These are phyloP conservation scores for Alopecurus myosuroides DNA, from an alignment of 176 grass and related monocot genomes.

Conservation along the genomic window DNA sequence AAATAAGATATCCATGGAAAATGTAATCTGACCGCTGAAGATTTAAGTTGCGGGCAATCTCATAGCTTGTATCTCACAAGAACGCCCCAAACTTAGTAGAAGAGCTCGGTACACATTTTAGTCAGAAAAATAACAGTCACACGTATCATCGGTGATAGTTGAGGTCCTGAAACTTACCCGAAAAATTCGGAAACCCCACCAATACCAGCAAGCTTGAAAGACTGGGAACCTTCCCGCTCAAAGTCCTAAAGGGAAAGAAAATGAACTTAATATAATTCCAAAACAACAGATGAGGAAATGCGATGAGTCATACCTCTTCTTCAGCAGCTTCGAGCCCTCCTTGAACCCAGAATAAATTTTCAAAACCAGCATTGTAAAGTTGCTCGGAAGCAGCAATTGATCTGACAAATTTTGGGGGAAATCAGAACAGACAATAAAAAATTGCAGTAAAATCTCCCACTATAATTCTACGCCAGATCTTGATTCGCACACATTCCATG, in stretches of 20 bases:
- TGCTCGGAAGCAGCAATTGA: conserved; percentile 90
- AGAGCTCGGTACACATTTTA: not conserved
- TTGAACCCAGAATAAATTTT: conserved; percentile 97
- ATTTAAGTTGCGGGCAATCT: not conserved
- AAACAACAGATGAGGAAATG: not conserved
- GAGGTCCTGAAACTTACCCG: conserved; percentile 39
- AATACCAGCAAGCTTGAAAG: conserved; percentile 90
- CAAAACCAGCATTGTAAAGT: conserved; percentile 78
- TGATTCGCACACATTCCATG: not conserved
- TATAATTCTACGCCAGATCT: not conserved
- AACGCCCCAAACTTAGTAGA: not conserved
- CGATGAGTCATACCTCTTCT: conserved; percentile 63
- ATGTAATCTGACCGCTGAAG: not conserved
- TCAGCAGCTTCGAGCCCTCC: conserved; percentile 91
- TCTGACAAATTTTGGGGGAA: conserved; percentile 27
- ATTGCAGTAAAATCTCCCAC: not conserved
- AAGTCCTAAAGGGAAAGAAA: conserved; percentile 65
- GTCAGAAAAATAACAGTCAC: not conserved
- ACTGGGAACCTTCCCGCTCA: conserved; percentile 70
- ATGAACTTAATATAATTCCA: not conserved
- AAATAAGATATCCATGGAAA: not conserved
- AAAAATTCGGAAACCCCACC: conserved; percentile 96
- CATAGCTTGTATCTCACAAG: not conserved
- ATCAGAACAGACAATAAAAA: not conserved
- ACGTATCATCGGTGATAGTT: not conserved